phyloP scores from a whole-genome alignment of 1,284 basidiomycete species.

The Ustilago nuda region DNA sequence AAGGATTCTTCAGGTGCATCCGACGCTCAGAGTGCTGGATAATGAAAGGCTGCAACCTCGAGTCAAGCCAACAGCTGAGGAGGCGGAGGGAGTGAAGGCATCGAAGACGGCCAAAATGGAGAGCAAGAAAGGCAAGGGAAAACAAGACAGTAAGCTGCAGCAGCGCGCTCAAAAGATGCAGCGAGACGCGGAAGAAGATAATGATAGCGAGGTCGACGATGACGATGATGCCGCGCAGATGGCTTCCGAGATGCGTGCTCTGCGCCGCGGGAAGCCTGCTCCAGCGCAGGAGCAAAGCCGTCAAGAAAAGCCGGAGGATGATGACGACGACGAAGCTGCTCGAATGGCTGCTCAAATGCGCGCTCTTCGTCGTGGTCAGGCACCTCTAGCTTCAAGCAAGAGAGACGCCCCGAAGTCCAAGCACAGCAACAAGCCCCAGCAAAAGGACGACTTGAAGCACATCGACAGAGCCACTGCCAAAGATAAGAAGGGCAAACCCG shows the following conservation, averaged over 20 bases:
- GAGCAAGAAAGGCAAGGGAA: background rate
- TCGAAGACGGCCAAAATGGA: background rate
- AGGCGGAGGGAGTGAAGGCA: constrained; percentile 4
- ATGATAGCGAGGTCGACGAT: constrained; percentile 21
- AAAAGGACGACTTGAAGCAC: background rate
- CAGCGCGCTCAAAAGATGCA: background rate
- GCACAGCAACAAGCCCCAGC: constrained; percentile 7
- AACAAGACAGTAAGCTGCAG: background rate
- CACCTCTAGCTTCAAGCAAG: constrained; percentile 7
- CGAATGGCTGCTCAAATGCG: constrained; percentile 43
- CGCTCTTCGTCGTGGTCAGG: constrained; percentile 31
- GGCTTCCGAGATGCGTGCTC: constrained; percentile 36
- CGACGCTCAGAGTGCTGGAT: constrained; percentile 53
- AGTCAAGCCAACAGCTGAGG: constrained; percentile 19
- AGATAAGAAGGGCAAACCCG: constrained; percentile 3
- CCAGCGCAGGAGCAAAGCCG: background rate
- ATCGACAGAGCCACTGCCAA: background rate
- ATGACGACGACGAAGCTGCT: constrained; percentile 38
- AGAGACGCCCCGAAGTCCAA: constrained; percentile 16
- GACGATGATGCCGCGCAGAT: constrained; percentile 40
- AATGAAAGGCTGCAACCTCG: constrained; percentile 47
- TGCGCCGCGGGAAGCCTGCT: constrained; percentile 26
- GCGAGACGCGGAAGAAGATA: background rate
- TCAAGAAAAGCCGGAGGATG: constrained; percentile 12
- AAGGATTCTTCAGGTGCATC: constrained; percentile 40